These are phyloP conservation scores for Guyanaporus albipodus DNA, from an alignment of 768 basidiomycete genomes.

Conservation along the genomic window DNA sequence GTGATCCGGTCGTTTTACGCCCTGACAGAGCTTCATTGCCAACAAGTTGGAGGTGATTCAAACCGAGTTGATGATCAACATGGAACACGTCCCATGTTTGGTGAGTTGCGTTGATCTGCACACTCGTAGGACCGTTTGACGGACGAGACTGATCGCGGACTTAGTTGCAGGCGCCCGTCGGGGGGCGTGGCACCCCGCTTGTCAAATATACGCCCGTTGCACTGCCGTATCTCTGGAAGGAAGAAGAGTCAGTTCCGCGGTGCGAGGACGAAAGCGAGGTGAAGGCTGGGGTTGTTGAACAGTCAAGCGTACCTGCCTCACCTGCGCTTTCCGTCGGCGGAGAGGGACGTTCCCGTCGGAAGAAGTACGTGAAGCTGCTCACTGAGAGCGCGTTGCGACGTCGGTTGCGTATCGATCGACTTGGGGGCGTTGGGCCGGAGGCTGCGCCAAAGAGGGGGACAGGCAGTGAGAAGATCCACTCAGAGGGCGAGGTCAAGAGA, in stretches of 20 bases:
- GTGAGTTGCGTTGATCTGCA: conserved; percentile 5
- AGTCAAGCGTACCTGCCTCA: background rate
- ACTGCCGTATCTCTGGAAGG: conserved; percentile 17
- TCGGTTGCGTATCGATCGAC: conserved; percentile 10
- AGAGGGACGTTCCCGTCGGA: conserved; percentile 6
- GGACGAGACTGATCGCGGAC: conserved; percentile 1
- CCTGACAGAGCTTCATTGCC: conserved; percentile 11
- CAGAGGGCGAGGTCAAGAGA: conserved; percentile 6
- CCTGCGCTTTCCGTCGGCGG: background rate
- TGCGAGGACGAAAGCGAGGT: background rate
- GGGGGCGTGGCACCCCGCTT: conserved; percentile 15
- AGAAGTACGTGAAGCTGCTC: conserved; percentile 19
- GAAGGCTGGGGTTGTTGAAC: background rate
- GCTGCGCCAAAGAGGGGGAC: background rate
- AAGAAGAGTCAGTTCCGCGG: background rate
- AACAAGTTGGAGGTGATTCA: conserved; percentile 21
- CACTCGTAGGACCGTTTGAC: background rate
- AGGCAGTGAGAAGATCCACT: background rate
- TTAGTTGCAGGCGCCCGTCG: conserved; percentile 14
- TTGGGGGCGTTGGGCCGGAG: background rate
- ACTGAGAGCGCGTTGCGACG: conserved; percentile 20
- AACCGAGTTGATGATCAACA: conserved; percentile 9
- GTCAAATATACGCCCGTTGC: conserved; percentile 14
- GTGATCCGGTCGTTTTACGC: background rate
- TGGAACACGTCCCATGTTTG: conserved; percentile 14